Evolutionary conservation across 106 monocot genomes (phyloP).

Genomic region (Amphibolis antarctica): DNA sequence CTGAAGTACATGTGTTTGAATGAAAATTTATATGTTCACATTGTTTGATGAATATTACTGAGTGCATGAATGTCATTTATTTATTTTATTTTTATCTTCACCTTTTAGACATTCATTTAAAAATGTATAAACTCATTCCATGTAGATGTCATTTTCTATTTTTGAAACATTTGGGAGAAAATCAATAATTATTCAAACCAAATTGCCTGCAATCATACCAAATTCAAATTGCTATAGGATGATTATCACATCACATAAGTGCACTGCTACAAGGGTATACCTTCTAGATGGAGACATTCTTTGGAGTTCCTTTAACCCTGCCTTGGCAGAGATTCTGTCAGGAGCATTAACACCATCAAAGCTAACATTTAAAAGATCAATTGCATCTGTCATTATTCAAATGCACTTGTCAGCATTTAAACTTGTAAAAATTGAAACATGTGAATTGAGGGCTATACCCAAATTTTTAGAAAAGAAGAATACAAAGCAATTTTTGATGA

Average conservation of each 20-base stretch:
- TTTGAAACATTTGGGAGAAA: too few relatives aligned
- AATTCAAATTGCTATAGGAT: neutral
- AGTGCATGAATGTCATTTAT: too few relatives aligned
- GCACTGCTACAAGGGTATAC: conserved; percentile 19
- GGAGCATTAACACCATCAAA: conserved; percentile 91
- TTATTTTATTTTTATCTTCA: too few relatives aligned
- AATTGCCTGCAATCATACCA: neutral
- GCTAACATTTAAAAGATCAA: conserved; percentile 94
- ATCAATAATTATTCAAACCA: neutral
- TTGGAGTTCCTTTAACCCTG: conserved; percentile 70
- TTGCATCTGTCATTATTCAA: conserved; percentile 34
- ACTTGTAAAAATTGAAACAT: neutral
- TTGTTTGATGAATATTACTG: too few relatives aligned
- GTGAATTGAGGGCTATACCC: neutral
- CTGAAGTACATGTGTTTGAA: too few relatives aligned
- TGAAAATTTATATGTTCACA: too few relatives aligned
- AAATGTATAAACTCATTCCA: too few relatives aligned
- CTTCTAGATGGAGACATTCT: conserved; percentile 68
- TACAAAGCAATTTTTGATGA: too few relatives aligned
- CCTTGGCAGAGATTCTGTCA: conserved; percentile 77
- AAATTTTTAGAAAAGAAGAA: neutral
- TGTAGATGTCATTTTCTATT: too few relatives aligned
- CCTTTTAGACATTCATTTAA: too few relatives aligned
- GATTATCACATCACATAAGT: neutral
- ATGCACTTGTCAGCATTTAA: neutral